A percentile compares a stretch with the other conserved stretches of the same genome.
Conservation (phyloP, 164 flowering plant genomes). For the Brasenia schreberi region DNA sequence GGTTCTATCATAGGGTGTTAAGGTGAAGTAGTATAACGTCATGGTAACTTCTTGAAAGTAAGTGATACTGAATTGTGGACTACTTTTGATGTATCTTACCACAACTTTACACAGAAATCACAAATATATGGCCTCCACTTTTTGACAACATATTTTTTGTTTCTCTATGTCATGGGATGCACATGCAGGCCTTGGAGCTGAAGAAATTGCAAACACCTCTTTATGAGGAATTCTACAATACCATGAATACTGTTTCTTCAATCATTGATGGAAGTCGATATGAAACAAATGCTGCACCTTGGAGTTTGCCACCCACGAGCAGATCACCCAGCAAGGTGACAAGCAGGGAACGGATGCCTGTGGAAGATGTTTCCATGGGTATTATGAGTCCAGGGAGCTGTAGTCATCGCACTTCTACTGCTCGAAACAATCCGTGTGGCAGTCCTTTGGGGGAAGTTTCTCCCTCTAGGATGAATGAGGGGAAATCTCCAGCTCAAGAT, state of each 20-base stretch:
- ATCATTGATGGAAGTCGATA: constrained; percentile 12
- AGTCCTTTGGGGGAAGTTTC: constrained; percentile 25
- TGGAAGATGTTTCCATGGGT: constrained; percentile 5
- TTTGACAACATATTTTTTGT: not conserved
- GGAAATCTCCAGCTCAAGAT: constrained; percentile 16
- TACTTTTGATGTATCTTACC: too few relatives aligned
- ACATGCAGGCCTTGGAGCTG: constrained; percentile 48
- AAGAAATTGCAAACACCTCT: constrained; percentile 62
- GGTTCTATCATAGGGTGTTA: too few relatives aligned
- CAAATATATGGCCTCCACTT: not conserved
- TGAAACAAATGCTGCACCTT: constrained; percentile 22
- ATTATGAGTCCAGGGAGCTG: constrained; percentile 27
- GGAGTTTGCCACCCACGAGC: constrained; percentile 45
- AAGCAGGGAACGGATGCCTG: constrained; percentile 19
- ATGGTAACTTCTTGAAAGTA: too few relatives aligned
- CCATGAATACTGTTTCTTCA: constrained; percentile 28
- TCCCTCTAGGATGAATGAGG: constrained; percentile 21
- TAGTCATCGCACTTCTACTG: constrained; percentile 20
- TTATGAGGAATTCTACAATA: constrained; percentile 50
- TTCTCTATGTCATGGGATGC: not conserved
- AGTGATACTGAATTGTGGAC: too few relatives aligned
- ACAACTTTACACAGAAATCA: not conserved
- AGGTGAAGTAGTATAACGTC: too few relatives aligned
- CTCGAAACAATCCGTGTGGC: constrained; percentile 12
- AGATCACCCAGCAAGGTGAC: constrained; percentile 31